Percentiles rank a stretch among this genome's conserved stretches.
These are phyloP conservation scores for Colletotrichum truncatum DNA, from an alignment of 2,329 filamentous ascomycete species.

Conservation along the genomic window DNA sequence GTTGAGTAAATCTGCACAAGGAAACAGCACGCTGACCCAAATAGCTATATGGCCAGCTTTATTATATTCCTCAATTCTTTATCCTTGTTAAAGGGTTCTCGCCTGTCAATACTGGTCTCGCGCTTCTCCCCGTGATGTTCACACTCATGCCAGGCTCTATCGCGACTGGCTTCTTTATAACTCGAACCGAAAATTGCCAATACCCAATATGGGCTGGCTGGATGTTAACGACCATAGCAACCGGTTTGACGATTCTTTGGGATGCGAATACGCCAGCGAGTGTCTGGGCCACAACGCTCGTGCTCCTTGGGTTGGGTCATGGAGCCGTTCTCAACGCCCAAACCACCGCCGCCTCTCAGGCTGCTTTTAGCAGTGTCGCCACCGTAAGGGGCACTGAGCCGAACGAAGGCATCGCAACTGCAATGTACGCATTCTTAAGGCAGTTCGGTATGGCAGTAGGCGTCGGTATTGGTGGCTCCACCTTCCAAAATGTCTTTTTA, in stretches of 20 bases:
- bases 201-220: slow-evolving; percentile 31
- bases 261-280: neutral
- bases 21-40: neutral
- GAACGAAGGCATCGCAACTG: neutral
- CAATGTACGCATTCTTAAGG: slow-evolving; percentile 23
- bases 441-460: slow-evolving; percentile 23
- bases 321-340: slow-evolving; percentile 27
- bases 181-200: slow-evolving; percentile 27
- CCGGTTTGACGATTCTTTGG: slow-evolving; percentile 27
- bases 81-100: slow-evolving; percentile 31
- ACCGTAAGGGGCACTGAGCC: no score
- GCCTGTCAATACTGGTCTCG: slow-evolving; percentile 26
- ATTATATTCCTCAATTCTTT: slow-evolving; percentile 34
- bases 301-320: slow-evolving; percentile 25
- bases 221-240: slow-evolving; percentile 14
- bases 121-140: slow-evolving; percentile 31
- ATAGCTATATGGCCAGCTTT: slow-evolving; percentile 22
- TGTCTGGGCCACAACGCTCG: slow-evolving; percentile 10
- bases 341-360: slow-evolving; percentile 23
- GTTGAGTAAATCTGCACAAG: neutral
- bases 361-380: neutral
- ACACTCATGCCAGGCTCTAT: slow-evolving; percentile 29
- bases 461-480: slow-evolving; percentile 8
- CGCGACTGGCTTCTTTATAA: slow-evolving; percentile 30
- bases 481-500: slow-evolving; percentile 28